Conservation (phyloP, 345 rosid species). For the Populus nigra region DNA sequence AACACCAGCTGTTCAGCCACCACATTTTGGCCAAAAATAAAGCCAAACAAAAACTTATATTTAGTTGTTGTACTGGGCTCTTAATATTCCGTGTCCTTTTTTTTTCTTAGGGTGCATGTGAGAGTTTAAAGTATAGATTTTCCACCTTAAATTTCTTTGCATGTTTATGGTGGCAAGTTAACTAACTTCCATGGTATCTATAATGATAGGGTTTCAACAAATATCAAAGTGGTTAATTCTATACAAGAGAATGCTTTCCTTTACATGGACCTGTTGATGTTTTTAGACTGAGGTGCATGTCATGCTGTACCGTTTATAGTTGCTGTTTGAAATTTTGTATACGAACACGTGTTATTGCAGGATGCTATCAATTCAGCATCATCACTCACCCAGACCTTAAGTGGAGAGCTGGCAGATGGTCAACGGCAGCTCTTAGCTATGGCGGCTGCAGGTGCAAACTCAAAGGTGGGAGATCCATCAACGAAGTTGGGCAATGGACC, state of each 20-base stretch:
- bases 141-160: neutral
- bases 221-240: neutral
- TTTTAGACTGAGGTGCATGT: neutral
- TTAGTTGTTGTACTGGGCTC: neutral
- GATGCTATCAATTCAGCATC: conserved; percentile 77
- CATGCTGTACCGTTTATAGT: neutral
- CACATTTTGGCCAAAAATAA: neutral
- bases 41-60: neutral
- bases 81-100: neutral
- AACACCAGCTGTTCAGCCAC: neutral
- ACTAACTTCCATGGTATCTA: neutral
- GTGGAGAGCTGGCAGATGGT: conserved; percentile 78
- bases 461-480: conserved; percentile 46
- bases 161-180: neutral
- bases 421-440: conserved; percentile 67
- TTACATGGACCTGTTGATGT: neutral
- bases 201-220: neutral
- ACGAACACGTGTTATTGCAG: conserved; percentile 34
- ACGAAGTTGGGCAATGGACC: conserved; percentile 58
- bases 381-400: conserved; percentile 57
- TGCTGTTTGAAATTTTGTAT: neutral
- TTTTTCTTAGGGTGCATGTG: neutral
- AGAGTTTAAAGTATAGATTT: neutral
- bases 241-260: neutral
- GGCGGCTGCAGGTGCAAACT: conserved; percentile 63